Conservation (phyloP, 192 early-diverging fungal genomes). For the Mortierella alpina region DNA sequence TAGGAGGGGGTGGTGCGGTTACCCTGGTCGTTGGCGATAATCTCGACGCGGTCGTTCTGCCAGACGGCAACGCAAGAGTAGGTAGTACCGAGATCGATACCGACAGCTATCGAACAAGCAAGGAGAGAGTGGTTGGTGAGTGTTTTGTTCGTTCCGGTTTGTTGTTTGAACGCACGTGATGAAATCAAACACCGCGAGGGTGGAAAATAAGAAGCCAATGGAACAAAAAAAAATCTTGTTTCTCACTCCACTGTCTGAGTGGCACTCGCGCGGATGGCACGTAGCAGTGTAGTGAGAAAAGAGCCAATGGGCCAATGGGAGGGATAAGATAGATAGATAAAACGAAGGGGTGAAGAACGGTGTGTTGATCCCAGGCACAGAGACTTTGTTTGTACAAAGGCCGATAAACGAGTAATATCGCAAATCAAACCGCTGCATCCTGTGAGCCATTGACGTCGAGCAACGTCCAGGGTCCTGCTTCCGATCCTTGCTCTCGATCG, state of each 20-base stretch:
- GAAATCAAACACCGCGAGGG: not conserved
- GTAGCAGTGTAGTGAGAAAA: not conserved
- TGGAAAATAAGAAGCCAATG: slow-evolving; percentile 21
- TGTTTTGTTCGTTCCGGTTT: not conserved
- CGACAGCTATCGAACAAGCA: slow-evolving; percentile 70
- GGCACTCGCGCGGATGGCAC: not conserved
- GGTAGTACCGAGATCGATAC: slow-evolving; percentile 98
- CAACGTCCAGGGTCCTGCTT: no score
- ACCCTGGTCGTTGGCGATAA: slow-evolving; percentile 99
- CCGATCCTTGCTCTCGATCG: no score
- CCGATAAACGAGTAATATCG: no score
- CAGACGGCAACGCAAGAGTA: slow-evolving; percentile 93
- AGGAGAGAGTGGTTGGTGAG: slow-evolving; percentile 3
- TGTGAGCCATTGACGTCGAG: no score
- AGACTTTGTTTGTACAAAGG: no score
- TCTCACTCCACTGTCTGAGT: not conserved
- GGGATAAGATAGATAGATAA: not conserved
- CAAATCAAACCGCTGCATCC: no score
- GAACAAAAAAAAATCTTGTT: slow-evolving; percentile 47
- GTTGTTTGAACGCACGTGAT: not conserved
- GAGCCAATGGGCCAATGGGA: not conserved
- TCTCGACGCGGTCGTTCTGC: slow-evolving; percentile 88
- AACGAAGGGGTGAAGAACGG: not conserved
- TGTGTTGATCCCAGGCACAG: no score
- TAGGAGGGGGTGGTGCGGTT: slow-evolving; percentile 99